Conservation (phyloP, 2,329 filamentous ascomycete genomes). For the Fusarium sp. region DNA sequence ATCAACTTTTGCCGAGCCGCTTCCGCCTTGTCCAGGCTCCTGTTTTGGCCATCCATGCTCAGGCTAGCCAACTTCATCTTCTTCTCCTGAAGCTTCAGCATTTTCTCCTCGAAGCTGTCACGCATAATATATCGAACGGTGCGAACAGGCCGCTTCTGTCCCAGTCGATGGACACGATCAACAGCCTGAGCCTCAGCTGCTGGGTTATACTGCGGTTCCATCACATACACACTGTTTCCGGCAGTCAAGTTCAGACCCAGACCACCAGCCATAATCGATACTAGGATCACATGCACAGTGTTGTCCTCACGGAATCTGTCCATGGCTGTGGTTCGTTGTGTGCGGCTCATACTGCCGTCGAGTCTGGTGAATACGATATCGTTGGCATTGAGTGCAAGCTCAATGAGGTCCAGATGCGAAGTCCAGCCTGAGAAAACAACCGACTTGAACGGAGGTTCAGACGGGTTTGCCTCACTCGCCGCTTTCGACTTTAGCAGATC, state of each 20-base stretch:
- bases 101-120: constrained; percentile 92
- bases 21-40: constrained; percentile 61
- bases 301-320: constrained; percentile 80
- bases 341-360: constrained; percentile 87
- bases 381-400: constrained; percentile 77
- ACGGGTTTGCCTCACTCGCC: constrained; percentile 69
- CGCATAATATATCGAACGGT: constrained; percentile 92
- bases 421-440: constrained; percentile 99
- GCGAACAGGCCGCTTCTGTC: constrained; percentile 88
- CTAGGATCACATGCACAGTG: constrained; percentile 81
- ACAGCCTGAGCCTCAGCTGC: constrained; percentile 94
- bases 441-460: constrained; percentile 84
- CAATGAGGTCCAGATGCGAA: constrained; percentile 90
- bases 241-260: constrained; percentile 91
- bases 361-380: constrained; percentile 81
- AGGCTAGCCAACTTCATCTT: constrained; percentile 92
- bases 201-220: constrained; percentile 98
- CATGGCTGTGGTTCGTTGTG: constrained; percentile 79
- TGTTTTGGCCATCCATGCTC: constrained; percentile 77
- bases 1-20: constrained; percentile 70
- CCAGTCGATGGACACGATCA: constrained; percentile 90
- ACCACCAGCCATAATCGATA: constrained; percentile 92
- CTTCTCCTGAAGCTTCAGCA: constrained; percentile 88
- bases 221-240: constrained; percentile 89
- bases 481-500: constrained; percentile 74